Evolutionary conservation across 305 asterid species (phyloP).

Genomic region (Solanum hybrid): DNA sequence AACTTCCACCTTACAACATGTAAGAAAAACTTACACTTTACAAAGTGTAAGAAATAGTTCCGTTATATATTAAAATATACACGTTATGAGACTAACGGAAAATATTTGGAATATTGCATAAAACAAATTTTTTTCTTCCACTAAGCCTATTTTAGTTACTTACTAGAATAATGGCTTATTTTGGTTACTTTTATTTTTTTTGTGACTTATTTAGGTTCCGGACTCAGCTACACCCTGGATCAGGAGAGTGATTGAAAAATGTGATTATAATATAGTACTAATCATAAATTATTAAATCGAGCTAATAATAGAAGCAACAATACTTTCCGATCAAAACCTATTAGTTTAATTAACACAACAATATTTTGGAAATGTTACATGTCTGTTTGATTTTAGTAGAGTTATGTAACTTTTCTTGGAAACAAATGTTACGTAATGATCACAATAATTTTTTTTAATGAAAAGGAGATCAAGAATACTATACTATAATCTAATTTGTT

Average conservation of each 20-base stretch:
- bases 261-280: not conserved
- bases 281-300: not conserved
- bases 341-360: not conserved
- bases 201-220: too few relatives aligned
- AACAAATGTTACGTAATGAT: not conserved
- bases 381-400: not conserved
- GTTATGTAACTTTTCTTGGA: not conserved
- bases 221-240: too few relatives aligned
- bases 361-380: not conserved
- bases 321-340: not conserved
- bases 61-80: too few relatives aligned
- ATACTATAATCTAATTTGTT: not conserved
- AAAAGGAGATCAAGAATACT: not conserved
- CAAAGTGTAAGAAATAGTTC: too few relatives aligned
- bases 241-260: rapidly evolving
- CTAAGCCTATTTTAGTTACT: too few relatives aligned
- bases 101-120: too few relatives aligned
- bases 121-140: too few relatives aligned
- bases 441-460: not conserved
- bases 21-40: too few relatives aligned
- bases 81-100: too few relatives aligned
- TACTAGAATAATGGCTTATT: too few relatives aligned
- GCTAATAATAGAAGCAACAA: not conserved
- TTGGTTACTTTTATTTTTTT: too few relatives aligned
- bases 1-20: too few relatives aligned